Percentiles rank a stretch among this genome's conserved stretches.
These are phyloP conservation scores for Prototheca wickerhamii DNA, from an alignment of 163 green algal species.

Conservation along the genomic window DNA sequence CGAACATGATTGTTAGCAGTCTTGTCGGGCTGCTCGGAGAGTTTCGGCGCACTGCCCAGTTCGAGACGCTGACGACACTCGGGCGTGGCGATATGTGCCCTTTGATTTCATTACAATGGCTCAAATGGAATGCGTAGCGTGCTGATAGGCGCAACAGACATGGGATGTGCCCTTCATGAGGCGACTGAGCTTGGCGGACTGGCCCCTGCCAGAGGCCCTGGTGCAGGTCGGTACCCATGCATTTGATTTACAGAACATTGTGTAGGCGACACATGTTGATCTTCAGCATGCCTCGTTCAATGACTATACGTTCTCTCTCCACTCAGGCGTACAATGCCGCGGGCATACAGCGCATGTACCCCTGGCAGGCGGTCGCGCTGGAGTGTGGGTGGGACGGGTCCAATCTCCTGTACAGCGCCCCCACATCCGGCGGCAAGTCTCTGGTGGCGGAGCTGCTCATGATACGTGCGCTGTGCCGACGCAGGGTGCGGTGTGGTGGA, in stretches of 20 bases:
- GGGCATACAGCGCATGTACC: conserved; percentile 56
- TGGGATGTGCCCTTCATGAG: not conserved
- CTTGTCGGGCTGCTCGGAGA: no score
- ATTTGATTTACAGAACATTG: not conserved
- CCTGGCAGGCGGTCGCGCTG: conserved; percentile 64
- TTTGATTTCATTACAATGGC: no score
- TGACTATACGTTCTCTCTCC: conserved; percentile 49
- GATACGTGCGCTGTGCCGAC: conserved; percentile 47
- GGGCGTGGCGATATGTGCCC: no score
- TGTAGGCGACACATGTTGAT: not conserved
- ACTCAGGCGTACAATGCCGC: conserved; percentile 36
- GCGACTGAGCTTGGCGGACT: not conserved
- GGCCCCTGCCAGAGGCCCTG: not conserved
- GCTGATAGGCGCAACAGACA: not conserved
- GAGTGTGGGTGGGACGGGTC: conserved; percentile 46
- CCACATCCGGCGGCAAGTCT: conserved; percentile 86
- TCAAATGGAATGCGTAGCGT: no score
- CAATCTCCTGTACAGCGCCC: conserved; percentile 87
- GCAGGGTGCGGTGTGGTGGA: no score
- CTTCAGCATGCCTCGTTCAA: conserved; percentile 11
- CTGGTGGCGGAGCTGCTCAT: conserved; percentile 88
- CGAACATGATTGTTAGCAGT: no score
- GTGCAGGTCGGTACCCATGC: not conserved
- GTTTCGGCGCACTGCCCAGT: no score
- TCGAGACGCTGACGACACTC: no score